phyloP scores from a whole-genome alignment of 2,329 filamentous ascomycete species.

The Neonectria faginata region DNA sequence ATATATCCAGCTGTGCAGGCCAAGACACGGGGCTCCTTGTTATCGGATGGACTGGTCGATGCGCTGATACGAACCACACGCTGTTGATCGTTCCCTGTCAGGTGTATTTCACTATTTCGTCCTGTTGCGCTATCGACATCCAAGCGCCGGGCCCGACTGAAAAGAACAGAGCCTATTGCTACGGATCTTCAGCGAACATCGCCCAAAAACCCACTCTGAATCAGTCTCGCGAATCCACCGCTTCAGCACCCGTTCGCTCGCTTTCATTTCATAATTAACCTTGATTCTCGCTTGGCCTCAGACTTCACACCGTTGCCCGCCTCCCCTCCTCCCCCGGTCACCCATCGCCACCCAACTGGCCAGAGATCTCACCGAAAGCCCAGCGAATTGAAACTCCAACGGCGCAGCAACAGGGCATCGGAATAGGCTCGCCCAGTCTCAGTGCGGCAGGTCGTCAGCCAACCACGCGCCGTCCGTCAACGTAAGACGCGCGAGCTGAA shows the following conservation, averaged over 20 bases:
- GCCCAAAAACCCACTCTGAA: conserved; percentile 3
- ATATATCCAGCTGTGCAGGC: background rate
- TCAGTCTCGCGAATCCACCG: background rate
- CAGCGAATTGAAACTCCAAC: conserved; percentile 1
- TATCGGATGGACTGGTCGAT: conserved; percentile 6
- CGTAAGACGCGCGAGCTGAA: conserved; percentile 3
- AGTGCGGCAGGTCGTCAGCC: conserved; percentile 14
- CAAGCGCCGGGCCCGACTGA: conserved; percentile 23
- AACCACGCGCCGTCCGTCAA: conserved; percentile 13
- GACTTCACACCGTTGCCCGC: background rate
- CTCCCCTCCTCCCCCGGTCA: background rate
- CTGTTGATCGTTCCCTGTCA: conserved; percentile 10
- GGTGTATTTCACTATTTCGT: background rate
- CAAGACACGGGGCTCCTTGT: conserved; percentile 1
- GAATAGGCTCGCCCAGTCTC: conserved; percentile 14
- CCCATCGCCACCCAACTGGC: background rate
- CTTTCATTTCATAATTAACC: background rate
- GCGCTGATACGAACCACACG: conserved; percentile 11
- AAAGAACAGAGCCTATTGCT: conserved; percentile 1
- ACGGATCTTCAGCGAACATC: background rate
- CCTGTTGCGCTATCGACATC: conserved; percentile 17
- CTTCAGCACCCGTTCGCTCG: background rate
- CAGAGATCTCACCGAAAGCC: background rate
- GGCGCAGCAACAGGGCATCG: conserved; percentile 3
- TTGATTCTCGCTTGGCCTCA: background rate